Conservation (phyloP, 176 grass and related monocot genomes). For the Sorghum bicolor region DNA sequence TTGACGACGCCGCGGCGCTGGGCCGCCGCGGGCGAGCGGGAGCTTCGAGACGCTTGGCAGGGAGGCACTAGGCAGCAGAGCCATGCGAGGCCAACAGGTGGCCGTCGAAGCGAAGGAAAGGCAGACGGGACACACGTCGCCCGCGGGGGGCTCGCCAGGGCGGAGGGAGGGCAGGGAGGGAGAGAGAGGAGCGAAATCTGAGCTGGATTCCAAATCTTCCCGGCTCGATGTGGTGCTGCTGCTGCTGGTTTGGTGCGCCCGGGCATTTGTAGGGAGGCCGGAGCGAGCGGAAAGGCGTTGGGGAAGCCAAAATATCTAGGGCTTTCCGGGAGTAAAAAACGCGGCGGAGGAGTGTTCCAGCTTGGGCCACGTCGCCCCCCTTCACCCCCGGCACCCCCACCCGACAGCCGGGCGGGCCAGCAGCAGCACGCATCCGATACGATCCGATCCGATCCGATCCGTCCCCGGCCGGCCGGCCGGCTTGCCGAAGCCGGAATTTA, state of each 20-base stretch:
- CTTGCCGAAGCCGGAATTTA: background rate
- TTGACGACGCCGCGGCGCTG: background rate
- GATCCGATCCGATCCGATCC: constrained; percentile 1
- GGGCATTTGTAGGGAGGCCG: background rate
- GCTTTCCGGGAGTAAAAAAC: constrained; percentile 29
- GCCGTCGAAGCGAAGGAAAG: constrained; percentile 11
- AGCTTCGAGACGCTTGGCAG: background rate
- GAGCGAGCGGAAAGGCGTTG: background rate
- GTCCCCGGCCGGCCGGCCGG: background rate
- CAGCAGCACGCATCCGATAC: background rate
- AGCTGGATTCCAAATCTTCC: constrained; percentile 1
- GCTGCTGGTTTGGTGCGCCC: background rate
- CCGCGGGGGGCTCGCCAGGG: background rate
- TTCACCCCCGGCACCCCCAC: background rate
- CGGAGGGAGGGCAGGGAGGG: background rate
- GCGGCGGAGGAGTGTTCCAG: constrained; percentile 4
- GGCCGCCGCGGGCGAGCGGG: background rate
- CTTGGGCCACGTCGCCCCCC: constrained; percentile 37
- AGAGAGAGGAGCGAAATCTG: background rate
- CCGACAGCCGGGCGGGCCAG: constrained; percentile 7
- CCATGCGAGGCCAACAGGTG: constrained; percentile 11
- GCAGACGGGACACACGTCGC: constrained; percentile 28
- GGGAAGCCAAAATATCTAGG: constrained; percentile 20
- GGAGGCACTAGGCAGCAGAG: background rate
- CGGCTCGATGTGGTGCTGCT: background rate